Evolutionary conservation across 2,329 filamentous ascomycete species (phyloP), one percentile per base, ranked within the genome.

Genomic region (Diatrype stigma): DNA sequence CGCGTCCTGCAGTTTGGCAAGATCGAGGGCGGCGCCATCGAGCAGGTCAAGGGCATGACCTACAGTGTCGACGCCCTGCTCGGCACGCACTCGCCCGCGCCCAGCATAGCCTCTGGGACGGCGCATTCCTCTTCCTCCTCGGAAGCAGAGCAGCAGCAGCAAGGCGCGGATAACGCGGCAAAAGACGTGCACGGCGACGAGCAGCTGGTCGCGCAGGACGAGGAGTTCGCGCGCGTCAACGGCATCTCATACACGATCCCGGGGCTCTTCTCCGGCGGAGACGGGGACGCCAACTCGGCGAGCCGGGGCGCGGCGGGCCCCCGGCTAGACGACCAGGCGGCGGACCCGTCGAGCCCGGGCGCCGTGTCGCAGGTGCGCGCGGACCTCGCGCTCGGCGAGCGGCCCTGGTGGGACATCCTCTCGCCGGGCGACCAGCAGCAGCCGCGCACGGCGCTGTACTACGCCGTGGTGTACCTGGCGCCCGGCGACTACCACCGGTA

Each of bases 401-500:
- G 74, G 57, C 80, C 86, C 2, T 91, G 87, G 88, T 89, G 89
- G 66, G 75, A 84, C 40, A 73, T 84, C n/a, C 72, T 87, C 23
- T 80, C 81, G 6, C 70, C 76, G 19, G 70, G 76, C 19, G 79
- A 82, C 48, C 81, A 81, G 68, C 6, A 10, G 26, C 26, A 30
- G 26, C 26, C 5, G 26, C 78, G 74, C 68, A 90, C 86, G 5
- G 83, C 86, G 10, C 81, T 99, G 7, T 96, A 96, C 76, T 99
- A 97, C 71, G 89, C 80, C 54, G 95, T 99, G 56, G 85, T 99
- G 64, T 99, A 99, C 72, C 84, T 99, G 42, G 94, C 95, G 0
- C 94, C 94, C 0, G 94, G 94, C 46, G 95, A 99, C 74, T 99
- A 99, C 73, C 94, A 99, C 73, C 89, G 93, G 57, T 99, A 97